phyloP scores from a whole-genome alignment of 129 eudicot genomes.

The carrot (Daucus carota) region DNA sequence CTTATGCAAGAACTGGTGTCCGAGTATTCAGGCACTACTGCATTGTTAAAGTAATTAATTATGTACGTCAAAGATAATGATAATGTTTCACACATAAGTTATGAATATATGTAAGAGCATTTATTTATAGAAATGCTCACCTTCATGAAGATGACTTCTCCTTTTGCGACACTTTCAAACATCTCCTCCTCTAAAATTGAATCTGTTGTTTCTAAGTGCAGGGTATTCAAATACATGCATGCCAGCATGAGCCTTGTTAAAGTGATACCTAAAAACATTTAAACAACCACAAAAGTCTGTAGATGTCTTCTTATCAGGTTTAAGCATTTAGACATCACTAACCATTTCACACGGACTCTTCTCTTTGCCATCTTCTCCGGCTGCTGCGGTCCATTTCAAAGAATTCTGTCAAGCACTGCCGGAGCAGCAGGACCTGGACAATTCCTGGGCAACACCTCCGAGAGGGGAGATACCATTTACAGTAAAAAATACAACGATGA shows the following conservation, averaged over 20 bases:
- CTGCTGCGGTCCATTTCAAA: slow-evolving; percentile 4
- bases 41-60: too few relatives aligned
- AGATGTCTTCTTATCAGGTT: background rate
- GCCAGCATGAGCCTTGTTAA: background rate
- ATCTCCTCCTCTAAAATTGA: slow-evolving; percentile 7
- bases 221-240: slow-evolving; percentile 1
- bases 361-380: slow-evolving; percentile 14
- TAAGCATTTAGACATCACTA: background rate
- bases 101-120: background rate
- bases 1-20: background rate
- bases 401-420: slow-evolving; percentile 26
- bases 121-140: background rate
- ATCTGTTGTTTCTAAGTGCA: background rate
- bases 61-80: background rate
- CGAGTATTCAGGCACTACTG: background rate
- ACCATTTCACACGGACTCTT: background rate
- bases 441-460: background rate
- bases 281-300: background rate
- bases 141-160: slow-evolving; percentile 10
- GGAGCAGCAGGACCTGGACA: slow-evolving; percentile 19
- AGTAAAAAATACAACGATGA: slow-evolving; percentile 10
- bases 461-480: background rate
- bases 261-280: background rate
- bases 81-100: background rate
- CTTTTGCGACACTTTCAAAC: slow-evolving; percentile 6